These are phyloP conservation scores for Candida freyschussii DNA, from an alignment of 1,139 yeast genomes.

Conservation along the genomic window DNA sequence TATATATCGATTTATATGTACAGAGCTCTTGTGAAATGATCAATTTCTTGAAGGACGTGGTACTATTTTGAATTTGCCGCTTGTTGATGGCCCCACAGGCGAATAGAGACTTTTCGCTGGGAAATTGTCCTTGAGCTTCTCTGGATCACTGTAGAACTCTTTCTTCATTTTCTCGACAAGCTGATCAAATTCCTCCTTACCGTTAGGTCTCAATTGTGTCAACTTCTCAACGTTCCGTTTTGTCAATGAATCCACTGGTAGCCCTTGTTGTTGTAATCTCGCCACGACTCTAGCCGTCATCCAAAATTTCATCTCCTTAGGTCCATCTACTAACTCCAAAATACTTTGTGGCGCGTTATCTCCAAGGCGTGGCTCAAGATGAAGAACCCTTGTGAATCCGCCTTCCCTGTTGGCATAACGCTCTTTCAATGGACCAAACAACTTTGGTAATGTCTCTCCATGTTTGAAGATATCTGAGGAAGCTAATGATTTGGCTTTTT, in stretches of 20 bases:
- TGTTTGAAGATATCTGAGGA: constrained; percentile 39
- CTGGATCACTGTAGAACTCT: constrained; percentile 41
- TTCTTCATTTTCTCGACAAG: constrained; percentile 64
- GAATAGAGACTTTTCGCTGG: constrained; percentile 15
- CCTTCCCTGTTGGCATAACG: constrained; percentile 63
- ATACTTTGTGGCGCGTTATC: constrained; percentile 92
- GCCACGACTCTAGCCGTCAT: constrained; percentile 77
- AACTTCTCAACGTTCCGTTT: constrained; percentile 52
- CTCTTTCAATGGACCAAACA: constrained; percentile 57
- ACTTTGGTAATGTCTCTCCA: constrained; percentile 47
- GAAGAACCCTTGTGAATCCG: constrained; percentile 84
- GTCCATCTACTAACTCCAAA: constrained; percentile 79
- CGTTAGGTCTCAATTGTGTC: constrained; percentile 41
- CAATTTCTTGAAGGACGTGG: constrained; percentile 15
- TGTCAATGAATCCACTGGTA: constrained; percentile 59
- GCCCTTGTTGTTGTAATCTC: constrained; percentile 62
- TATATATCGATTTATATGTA: too few relatives aligned
- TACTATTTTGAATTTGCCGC: constrained; percentile 19
- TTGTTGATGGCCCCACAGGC: constrained; percentile 21
- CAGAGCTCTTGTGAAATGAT: too few relatives aligned
- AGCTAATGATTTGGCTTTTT: constrained; percentile 26
- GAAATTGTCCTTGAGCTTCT: constrained; percentile 13
- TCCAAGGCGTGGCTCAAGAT: constrained; percentile 80
- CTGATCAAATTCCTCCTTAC: constrained; percentile 48
- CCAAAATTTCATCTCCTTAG: constrained; percentile 73